Evolutionary conservation across 202 grass and related monocot species (phyloP), one percentile per base, ranked within the genome.

Genomic region (Panicum virgatum): DNA sequence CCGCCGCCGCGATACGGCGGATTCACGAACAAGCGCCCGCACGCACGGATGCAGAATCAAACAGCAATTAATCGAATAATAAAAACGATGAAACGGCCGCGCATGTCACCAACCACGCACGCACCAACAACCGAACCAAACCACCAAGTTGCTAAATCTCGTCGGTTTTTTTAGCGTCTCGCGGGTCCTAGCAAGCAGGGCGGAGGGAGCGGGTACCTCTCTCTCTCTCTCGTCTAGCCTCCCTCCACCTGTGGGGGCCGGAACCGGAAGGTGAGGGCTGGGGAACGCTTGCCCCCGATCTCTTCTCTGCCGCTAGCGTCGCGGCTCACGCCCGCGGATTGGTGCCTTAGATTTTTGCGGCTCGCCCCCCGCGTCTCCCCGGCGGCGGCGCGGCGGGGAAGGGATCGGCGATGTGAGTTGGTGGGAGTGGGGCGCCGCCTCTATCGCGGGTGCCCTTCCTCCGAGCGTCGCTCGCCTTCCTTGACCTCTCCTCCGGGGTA

Each of bases 171-270:
- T 66, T 45, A 48, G 77, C 51, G 70, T 51, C 40, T 44, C 83
- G 59, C 44, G 18, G 40, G 72, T 76, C 62, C 51, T 34, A 12
- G 43, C 34, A 66, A 86, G 59, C 34, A 23, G 53, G 62, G 75
- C 37, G 71, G 68, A 56, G 67, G 32, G 26, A n/a, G 54, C 25
- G 62, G 86, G 3, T 89, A 86, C 87, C 87, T 89, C 72, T 34
- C 32, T 34, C 32, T 4, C 32, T 82, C 44, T 23, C 39, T 77
- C 48, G 77, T 43, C 67, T 89, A 38, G 77, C 36, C 72, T 39
- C 46, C 12, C 76, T 74, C 77, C 66, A 69, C 68, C 51, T 66
- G 32, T 66, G 32, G 19, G 73, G 27, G 79, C 81, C 57, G 81
- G 43, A 36, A 86, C 58, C 42, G 71, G n/a, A 10, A 36, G 23